Conservation (phyloP, 129 eudicot genomes). For the Daucus carota region DNA sequence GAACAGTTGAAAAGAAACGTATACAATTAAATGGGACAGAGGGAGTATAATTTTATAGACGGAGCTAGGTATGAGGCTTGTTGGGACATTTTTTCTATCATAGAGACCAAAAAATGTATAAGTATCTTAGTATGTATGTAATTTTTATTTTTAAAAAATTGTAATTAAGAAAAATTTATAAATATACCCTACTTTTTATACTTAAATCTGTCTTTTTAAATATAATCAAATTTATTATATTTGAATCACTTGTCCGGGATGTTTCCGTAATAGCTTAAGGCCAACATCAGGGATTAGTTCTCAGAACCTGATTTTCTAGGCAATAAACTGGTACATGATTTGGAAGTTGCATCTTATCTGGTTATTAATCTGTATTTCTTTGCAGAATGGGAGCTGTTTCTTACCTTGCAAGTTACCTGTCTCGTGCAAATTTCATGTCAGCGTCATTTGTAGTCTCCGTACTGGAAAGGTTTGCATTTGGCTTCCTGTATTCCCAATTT, state of each 20-base stretch:
- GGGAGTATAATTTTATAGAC: background rate
- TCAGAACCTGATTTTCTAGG: background rate
- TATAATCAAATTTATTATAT: background rate
- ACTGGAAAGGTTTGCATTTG: constrained; percentile 53
- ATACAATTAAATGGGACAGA: too few species aligned
- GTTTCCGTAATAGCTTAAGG: background rate
- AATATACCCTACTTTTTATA: background rate
- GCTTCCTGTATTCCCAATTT: background rate
- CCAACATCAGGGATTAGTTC: background rate
- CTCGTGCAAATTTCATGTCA: constrained; percentile 78
- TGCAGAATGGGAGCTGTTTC: constrained; percentile 96
- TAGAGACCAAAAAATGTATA: too few species aligned
- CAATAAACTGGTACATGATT: background rate
- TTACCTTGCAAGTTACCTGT: constrained; percentile 81
- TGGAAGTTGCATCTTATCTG: background rate
- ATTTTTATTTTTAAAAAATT: too few species aligned
- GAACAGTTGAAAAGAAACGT: too few species aligned
- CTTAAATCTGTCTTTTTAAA: background rate
- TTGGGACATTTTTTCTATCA: too few species aligned
- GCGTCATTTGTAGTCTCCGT: constrained; percentile 31
- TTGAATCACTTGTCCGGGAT: background rate
- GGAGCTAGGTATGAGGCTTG: background rate
- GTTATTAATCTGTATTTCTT: constrained; percentile 6
- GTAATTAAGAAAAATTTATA: background rate
- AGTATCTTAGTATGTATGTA: background rate